Base-by-base conservation (phyloP, 179 eudicot species). In the Silene coronaria region DNA sequence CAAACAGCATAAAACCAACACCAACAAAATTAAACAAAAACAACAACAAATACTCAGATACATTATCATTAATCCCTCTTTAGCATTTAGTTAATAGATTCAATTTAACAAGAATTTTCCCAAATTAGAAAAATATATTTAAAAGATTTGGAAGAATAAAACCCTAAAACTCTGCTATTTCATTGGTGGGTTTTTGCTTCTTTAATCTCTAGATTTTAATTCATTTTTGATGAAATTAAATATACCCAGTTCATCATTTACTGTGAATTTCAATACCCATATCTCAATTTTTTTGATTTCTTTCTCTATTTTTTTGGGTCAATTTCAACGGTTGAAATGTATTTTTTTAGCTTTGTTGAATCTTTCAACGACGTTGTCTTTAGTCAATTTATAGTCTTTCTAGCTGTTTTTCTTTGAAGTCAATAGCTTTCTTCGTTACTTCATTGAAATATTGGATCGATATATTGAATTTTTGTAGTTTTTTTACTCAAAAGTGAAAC, bases 371-470 rank as follows among this genome's bases (percentile, higher is more conserved):
- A 6, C 78, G 72, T 71, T 61, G 61, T 74, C 59, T 74, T n/a
- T 51, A 64, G 84, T 77, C 81, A 69, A 82, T 57, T 42, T 68
- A 51, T 24, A 24, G 81, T 78, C 79, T 71, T 71, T 67, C 55
- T 30, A 77, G 74, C 48, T 28, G 28, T 74, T 73, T 61, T 45
- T 13, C 53, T 76, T 83, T 75, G 28, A 72, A 84, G 62, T 66
- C n/a, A 64, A 59, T 34, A 69, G 21, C 62, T 48, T 77, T 71
- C 57, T 74, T 26, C 34, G 65, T 7, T 57, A 45, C 51, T 75
- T 72, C 17, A 36, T 82, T 82, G 65, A 81, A 77, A 9, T 78
- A 73, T 79, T 76, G 74, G 78, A 75, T 77, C 67, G 78, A 70
- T 76, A 80, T 58, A 21, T 48, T 38, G 46, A 7, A 53, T 66